phyloP scores from a whole-genome alignment of 495 filamentous ascomycete genomes.

The Cenococcum geophilum region DNA sequence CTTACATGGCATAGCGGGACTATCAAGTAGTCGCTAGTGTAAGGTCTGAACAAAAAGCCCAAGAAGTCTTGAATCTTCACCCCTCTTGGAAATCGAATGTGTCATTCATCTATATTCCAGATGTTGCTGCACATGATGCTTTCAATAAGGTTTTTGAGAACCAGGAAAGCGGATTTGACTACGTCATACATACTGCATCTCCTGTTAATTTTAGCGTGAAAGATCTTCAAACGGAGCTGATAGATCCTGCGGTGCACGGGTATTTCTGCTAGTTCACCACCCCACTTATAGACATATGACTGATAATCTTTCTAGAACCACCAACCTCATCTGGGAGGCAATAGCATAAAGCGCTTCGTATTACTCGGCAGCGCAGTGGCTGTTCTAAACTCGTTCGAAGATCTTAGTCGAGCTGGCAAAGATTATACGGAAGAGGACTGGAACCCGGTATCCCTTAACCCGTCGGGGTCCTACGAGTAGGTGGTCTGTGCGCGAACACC shows the following conservation, averaged over 20 bases:
- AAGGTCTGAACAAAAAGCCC: constrained; percentile 34
- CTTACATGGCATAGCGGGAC: constrained; percentile 15
- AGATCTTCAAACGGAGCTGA: constrained; percentile 3
- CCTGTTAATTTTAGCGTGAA: constrained; percentile 13
- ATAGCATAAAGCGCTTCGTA: constrained; percentile 36
- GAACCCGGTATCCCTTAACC: constrained; percentile 42
- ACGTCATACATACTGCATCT: constrained; percentile 34
- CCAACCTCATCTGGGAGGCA: constrained; percentile 33
- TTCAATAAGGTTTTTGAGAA: constrained; percentile 28
- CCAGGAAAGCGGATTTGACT: constrained; percentile 22
- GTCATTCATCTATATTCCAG: constrained; percentile 26
- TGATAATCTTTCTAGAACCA: constrained; percentile 22
- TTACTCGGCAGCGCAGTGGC: constrained; percentile 33
- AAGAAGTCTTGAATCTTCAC: constrained; percentile 34
- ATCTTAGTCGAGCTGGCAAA: constrained; percentile 26
- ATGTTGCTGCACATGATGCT: constrained; percentile 22
- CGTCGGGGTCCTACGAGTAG: too few species aligned
- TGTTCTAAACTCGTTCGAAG: constrained; percentile 33
- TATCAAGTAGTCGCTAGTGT: constrained; percentile 33
- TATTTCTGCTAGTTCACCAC: not conserved
- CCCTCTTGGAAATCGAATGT: constrained; percentile 32
- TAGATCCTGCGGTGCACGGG: constrained; percentile 14
- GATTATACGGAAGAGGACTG: constrained; percentile 41
- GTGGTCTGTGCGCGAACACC: too few species aligned
- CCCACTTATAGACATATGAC: not conserved